A percentile compares a stretch with the other conserved stretches of the same genome.
phyloP scores from a whole-genome alignment of 257 asterid species.

The Buddleja alternifolia region DNA sequence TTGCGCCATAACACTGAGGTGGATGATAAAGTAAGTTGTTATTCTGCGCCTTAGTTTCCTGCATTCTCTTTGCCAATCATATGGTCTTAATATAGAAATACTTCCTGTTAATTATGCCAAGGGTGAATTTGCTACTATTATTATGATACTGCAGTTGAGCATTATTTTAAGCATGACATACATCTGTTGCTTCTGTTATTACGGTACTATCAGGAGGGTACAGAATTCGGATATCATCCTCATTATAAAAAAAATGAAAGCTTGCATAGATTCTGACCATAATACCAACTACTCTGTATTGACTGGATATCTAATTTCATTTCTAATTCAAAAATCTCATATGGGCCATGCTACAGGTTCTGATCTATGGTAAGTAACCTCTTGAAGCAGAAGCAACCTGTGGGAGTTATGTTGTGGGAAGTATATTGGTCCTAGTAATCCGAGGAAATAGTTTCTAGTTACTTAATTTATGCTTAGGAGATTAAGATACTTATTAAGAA shows the following conservation, averaged over 20 bases:
- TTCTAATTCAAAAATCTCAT: too few relatives aligned
- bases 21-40: conserved; percentile 83
- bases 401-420: too few relatives aligned
- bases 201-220: not conserved
- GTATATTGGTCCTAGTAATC: not conserved
- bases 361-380: too few relatives aligned
- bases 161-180: not conserved
- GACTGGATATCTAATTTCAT: too few relatives aligned
- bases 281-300: too few relatives aligned
- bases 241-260: too few relatives aligned
- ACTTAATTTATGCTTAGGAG: not conserved
- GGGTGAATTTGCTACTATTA: not conserved
- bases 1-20: conserved; percentile 97
- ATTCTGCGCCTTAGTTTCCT: conserved; percentile 18
- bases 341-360: too few relatives aligned
- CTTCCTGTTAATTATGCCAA: not conserved
- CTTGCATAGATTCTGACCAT: too few relatives aligned
- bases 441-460: not conserved
- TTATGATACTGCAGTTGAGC: conserved; percentile 10
- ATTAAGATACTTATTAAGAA: not conserved
- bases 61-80: not conserved
- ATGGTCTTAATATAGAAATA: not conserved
- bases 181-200: conserved; percentile 4
- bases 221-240: too few relatives aligned
- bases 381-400: too few relatives aligned